Evolutionary conservation across 192 early-diverging fungal genomes (phyloP), one percentile per base, ranked within the genome.

Genomic region (Spizellomyces sp.): DNA sequence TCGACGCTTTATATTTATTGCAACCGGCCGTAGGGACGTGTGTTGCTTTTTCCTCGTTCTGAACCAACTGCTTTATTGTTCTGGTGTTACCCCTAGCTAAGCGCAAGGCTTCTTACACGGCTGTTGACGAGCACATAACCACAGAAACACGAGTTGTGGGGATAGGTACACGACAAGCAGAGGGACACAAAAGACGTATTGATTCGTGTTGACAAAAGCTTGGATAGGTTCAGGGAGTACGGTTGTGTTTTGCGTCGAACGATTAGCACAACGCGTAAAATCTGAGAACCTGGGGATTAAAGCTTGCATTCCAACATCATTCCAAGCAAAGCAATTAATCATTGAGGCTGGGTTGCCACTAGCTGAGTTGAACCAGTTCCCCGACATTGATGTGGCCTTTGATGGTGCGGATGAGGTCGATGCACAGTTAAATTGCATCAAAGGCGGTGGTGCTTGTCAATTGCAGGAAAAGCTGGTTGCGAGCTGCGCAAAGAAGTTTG

Each of bases 391-490:
- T 73, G 91, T 96, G 19, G 91, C 93, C 43, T 95, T 98, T 75
- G 96, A 98, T 60, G 95, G 96, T 19, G 96, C 96, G 4, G 91
- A 86, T 62, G 85, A 87, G 66, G 88, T 91, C 43, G 96, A 98
- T 70, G 66, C 89, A 10, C 77, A 88, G 68, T 80, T 96, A 69
- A 96, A 96, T 77, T 92, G 88, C 19, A 98, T 98, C 81, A 98
- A 98, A 82, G 94, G 96, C 21, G 96, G 96, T 27, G 96, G 96
- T 61, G 96, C 81, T 36, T 94, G 94, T 59, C 96, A 98, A 59
- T 79, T 98, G 67, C 94, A 93, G 73, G 96, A 98, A 75, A 96
- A 96, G 82, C 85, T 96, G 9, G 93, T 98, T 46, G 94, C 94
- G 17, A 84, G 87, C 65, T 90, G 90, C 2, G 86, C 94, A 17